Percentiles rank a stretch among this genome's conserved stretches.
Conservation (phyloP, 495 filamentous ascomycete genomes). For the Aspergillus avenaceus region DNA sequence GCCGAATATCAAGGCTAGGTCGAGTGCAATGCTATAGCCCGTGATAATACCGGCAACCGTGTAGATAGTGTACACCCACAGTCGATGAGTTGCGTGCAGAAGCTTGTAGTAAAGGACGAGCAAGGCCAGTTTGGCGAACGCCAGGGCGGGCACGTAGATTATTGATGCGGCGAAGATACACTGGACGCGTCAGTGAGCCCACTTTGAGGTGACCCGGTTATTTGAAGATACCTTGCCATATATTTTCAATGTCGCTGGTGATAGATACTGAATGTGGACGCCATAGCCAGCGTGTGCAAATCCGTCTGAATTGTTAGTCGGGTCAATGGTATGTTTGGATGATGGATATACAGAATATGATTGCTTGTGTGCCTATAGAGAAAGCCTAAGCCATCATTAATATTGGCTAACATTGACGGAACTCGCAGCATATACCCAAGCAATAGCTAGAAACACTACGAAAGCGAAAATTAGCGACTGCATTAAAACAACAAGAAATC, state of each 20-base stretch:
- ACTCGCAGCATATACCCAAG: slow-evolving; percentile 16
- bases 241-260: neutral
- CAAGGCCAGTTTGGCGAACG: slow-evolving; percentile 28
- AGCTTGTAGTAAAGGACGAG: slow-evolving; percentile 29
- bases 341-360: slow-evolving; percentile 24
- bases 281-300: slow-evolving; percentile 10
- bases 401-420: neutral
- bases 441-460: slow-evolving; percentile 19
- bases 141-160: slow-evolving; percentile 31
- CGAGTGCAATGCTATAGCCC: slow-evolving; percentile 26
- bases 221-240: slow-evolving; percentile 4
- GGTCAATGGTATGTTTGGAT: slow-evolving; percentile 2
- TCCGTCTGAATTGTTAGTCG: neutral
- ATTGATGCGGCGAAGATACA: slow-evolving; percentile 19
- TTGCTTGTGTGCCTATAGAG: slow-evolving; percentile 17
- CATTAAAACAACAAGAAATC: neutral
- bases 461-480: neutral
- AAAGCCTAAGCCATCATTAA: slow-evolving; percentile 10
- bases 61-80: slow-evolving; percentile 16
- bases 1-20: slow-evolving; percentile 33
- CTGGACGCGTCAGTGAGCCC: slow-evolving; percentile 3
- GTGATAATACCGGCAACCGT: slow-evolving; percentile 16
- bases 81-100: slow-evolving; percentile 9
- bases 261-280: slow-evolving; percentile 14
- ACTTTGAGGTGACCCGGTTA: no score